Evolutionary conservation across 192 early-diverging fungal genomes (phyloP), one percentile per base, ranked within the genome.

Genomic region (Linnemannia elongata): DNA sequence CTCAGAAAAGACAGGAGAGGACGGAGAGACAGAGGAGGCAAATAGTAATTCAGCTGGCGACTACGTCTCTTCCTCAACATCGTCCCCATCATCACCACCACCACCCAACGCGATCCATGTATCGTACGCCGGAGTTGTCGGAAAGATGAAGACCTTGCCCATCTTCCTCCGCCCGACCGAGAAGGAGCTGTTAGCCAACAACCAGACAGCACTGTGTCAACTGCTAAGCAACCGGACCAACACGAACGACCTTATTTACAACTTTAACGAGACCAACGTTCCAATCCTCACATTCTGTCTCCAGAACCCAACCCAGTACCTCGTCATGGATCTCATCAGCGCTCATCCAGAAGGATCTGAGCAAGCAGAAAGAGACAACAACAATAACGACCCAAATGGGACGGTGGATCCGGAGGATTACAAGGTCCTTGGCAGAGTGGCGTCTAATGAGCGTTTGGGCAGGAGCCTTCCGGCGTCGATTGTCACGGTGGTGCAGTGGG

Each of bases 61-160:
- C 55, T 57, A 57, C n/a, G 9, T 27, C 0, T 57, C 55, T 18
- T 27, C 55, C 7, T 57, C 55, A 6, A 27, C n/a, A 27, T 24
- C 22, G 55, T 9, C 52, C 17, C 24, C 66, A 69, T 6, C 35
- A 1, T 55, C 66, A 69, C 18, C 35, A 1, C 12, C 7, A n/a
- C 15, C 24, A 44, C 9, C 20, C 44, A 63, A 71, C 27, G 30
- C 52, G 17, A 75, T 72, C 52, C 76, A 83, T 71, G 76, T 88
- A 18, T 76, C 88, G 1, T 88, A 85, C 70, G 83, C 83, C 20
- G 88, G 88, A 20, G 80, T 88, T 57, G 74, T 49, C 13, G 88
- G 88, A 1, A 1, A 10, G 2, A 81, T 85, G 78, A 81, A 81
- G 24, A 69, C 76, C 5, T 36, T 88, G 41, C 76, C 88, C 42